Base-by-base conservation (phyloP, 2,329 filamentous ascomycete species). In the Penicillium sp. region DNA sequence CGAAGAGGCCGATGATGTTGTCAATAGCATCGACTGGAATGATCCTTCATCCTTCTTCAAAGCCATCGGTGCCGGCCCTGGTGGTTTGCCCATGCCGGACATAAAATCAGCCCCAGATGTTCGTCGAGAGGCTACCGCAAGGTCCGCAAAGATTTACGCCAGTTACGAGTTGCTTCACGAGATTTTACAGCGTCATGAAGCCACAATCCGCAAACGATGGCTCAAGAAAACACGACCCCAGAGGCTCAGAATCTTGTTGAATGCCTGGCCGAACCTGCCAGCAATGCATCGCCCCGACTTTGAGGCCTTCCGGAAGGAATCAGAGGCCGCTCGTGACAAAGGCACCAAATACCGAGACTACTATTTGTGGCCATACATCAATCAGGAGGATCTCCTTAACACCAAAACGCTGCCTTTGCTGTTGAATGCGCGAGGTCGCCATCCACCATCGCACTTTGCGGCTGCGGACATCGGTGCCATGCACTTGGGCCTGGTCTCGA, bases 241-340 rank as follows among this genome's bases (percentile, higher is more conserved):
- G 11, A 43, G 41, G 19, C 41, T 43, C 22, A 43, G 27, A 24
- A 72, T 85, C 3, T 69, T 87, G 2, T 66, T 82, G 1, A 64
- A 71, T n/a, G 75, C 73, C 1, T 84, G 81, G 81, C 82, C 83
- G 0, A 70, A 73, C 19, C 85, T 87, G 77, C 65, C 83, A 0
- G 47, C 62, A 0, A 63, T 54, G 0, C 84, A 87, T 66, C 81
- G 82, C 0, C 83, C 84, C 0, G 84, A 87, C 58, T 82, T 84
- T 39, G 66, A 70, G 6, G 69, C 66, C 24, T 69, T 75, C 41
- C 41, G 41, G 19, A 35, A 58, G 56, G 10, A 68, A 65, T 85
- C 3, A 43, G 41, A 43, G 41, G 41, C 41, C 41, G 41, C 24
- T 13, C 41, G 19, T 13, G 19, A 43, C 41, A 43, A 19, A 24